Base-by-base conservation (phyloP, 306 rosid species). In the Delonix regia region DNA sequence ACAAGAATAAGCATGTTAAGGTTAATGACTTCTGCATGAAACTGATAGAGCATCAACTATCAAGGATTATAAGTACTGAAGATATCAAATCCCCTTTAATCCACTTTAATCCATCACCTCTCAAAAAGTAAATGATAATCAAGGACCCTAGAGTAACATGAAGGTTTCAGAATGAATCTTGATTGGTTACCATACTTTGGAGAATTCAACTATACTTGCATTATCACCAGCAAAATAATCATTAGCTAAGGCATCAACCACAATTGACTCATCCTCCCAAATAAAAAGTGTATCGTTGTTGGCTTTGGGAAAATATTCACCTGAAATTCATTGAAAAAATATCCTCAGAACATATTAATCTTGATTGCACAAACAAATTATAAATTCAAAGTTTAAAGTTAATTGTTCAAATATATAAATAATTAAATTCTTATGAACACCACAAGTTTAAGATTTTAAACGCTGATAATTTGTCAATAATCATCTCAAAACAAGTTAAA, bases 221-320 rank as follows among this genome's bases (percentile, higher is more conserved):
- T 84, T 87, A 65, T 83, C 85, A 72, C 91, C 97, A n/a, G 97
- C 91, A 87, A 86, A 87, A 87, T 77, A 88, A 82, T 91, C 98
- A 79, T 93, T 93, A 77, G 80, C 92, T 33, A 93, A 82, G 73
- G 69, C 85, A 83, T 91, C 88, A 77, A 90, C 69, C 76, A 91
- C 93, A 67, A 88, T 85, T 19, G 98, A 93, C 79, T 93, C 86
- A 52, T 86, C 95, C 89, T 93, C 98, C 98, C 97, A 90, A 30
- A 89, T 85, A 27, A 84, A 86, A 69, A 89, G 27, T 51, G 80
- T 73, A 86, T 93, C 97, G 74, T 84, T 78, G 55, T 60, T 82
- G 36, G 97, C 98, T 53, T 65, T 88, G 25, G 97, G 98, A 80
- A 93, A 91, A 84, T 93, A 93, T 60, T 93, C 92, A 52, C 82